Conservation (phyloP, 441 rosid species). For the Euphorbia corollata region DNA sequence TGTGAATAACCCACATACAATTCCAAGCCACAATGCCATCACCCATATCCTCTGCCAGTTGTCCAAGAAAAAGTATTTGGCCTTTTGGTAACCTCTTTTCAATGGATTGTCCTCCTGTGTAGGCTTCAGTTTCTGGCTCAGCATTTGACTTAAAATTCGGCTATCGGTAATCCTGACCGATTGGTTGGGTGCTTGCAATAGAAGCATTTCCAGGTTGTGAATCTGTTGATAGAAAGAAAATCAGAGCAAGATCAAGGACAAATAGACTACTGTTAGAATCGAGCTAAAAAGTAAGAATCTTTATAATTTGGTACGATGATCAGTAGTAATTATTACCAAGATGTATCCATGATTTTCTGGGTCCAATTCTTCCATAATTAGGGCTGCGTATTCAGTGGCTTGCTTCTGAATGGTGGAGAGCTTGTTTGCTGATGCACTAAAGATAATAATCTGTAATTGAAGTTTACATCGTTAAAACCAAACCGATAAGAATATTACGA, state of each 20-base stretch:
- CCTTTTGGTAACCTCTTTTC: conserved; percentile 33
- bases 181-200: conserved; percentile 73
- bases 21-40: conserved; percentile 66
- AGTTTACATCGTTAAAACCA: too few species aligned
- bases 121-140: conserved; percentile 81
- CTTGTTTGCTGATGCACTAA: conserved; percentile 94
- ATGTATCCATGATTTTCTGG: conserved; percentile 75
- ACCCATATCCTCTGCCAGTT: conserved; percentile 88
- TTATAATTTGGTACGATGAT: neutral
- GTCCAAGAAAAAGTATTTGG: conserved; percentile 62
- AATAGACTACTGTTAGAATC: neutral
- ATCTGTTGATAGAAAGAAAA: conserved; percentile 33
- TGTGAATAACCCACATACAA: conserved; percentile 48
- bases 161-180: conserved; percentile 60
- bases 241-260: neutral
- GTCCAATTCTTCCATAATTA: conserved; percentile 92
- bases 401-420: conserved; percentile 73
- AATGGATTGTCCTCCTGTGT: conserved; percentile 52
- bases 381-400: conserved; percentile 72
- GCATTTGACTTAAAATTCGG: conserved; percentile 59
- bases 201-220: conserved; percentile 56
- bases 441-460: conserved; percentile 48
- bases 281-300: neutral
- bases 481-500: too few species aligned
- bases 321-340: conserved; percentile 39